Conservation (phyloP, 2,329 filamentous ascomycete genomes). For the Metarhizium rileyi region DNA sequence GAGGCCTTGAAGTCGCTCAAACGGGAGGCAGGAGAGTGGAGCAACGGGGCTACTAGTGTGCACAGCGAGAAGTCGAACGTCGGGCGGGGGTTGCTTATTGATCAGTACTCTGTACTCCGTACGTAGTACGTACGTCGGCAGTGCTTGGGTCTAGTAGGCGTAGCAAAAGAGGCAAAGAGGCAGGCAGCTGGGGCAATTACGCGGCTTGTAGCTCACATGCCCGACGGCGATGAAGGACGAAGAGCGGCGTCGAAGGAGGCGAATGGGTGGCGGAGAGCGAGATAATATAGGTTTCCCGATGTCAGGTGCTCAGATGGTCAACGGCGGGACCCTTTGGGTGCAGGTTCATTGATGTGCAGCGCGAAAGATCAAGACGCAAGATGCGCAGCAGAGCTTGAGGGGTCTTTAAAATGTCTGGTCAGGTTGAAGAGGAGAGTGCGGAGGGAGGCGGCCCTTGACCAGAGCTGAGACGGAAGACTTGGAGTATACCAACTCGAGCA, state of each 20-base stretch:
- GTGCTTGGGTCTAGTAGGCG: no score
- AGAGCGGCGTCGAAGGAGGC: background rate
- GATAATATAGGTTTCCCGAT: background rate
- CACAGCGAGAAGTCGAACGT: no score
- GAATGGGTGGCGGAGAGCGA: background rate
- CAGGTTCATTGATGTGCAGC: no score
- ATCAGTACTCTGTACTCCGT: no score
- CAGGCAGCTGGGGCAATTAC: background rate
- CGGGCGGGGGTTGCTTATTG: no score
- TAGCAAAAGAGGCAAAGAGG: background rate
- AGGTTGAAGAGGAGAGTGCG: conserved; percentile 1
- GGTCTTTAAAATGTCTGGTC: background rate
- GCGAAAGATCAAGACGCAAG: background rate
- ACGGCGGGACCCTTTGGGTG: no score
- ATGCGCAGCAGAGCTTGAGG: background rate
- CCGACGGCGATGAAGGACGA: background rate
- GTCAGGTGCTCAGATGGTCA: no score
- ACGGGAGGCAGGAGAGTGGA: background rate
- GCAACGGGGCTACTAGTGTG: background rate
- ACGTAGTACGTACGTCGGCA: no score
- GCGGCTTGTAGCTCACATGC: background rate
- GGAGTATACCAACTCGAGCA: no score
- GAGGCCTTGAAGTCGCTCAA: no score
- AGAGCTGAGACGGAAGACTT: background rate
- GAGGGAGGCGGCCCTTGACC: background rate